phyloP scores from a whole-genome alignment of 2,329 filamentous ascomycete genomes.

The Epichloe sylvatica region DNA sequence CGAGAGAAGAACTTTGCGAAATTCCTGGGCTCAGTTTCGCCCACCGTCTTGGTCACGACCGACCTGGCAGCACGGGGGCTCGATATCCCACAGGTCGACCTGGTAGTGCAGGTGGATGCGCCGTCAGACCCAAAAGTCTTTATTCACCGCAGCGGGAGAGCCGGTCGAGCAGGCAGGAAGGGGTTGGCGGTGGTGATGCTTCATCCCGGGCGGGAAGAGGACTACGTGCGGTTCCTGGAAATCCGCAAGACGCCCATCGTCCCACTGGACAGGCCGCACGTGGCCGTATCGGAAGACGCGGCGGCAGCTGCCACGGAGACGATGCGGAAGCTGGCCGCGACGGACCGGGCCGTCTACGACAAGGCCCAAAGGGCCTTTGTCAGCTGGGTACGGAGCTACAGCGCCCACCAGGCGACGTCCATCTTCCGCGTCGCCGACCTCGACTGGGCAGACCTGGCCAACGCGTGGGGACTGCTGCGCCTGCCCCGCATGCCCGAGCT shows the following conservation, averaged over 20 bases:
- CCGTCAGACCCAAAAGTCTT: constrained; percentile 85
- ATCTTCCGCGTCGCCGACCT: constrained; percentile 77
- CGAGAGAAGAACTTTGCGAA: constrained; percentile 75
- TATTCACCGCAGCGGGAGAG: constrained; percentile 81
- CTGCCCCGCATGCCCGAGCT: constrained; percentile 91
- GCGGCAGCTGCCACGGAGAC: constrained; percentile 40
- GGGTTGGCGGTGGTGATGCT: constrained; percentile 79
- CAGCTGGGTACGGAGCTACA: constrained; percentile 83
- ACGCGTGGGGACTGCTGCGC: constrained; percentile 73
- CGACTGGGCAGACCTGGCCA: constrained; percentile 70
- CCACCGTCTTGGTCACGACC: constrained; percentile 77
- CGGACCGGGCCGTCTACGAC: constrained; percentile 54
- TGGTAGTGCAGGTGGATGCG: constrained; percentile 77
- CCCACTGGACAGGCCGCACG: constrained; percentile 41
- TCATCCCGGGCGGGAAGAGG: constrained; percentile 72
- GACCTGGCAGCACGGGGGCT: constrained; percentile 83
- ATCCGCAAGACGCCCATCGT: constrained; percentile 75
- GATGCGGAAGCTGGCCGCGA: constrained; percentile 44
- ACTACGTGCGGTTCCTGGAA: constrained; percentile 76
- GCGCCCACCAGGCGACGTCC: constrained; percentile 76
- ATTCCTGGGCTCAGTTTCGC: constrained; percentile 61
- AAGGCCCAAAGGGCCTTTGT: constrained; percentile 87
- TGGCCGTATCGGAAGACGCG: constrained; percentile 47
- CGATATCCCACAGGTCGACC: constrained; percentile 81
- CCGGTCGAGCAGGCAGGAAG: constrained; percentile 74